Evolutionary conservation across 1,139 yeast species (phyloP).

Genomic region (Suhomyces ambrosiae): DNA sequence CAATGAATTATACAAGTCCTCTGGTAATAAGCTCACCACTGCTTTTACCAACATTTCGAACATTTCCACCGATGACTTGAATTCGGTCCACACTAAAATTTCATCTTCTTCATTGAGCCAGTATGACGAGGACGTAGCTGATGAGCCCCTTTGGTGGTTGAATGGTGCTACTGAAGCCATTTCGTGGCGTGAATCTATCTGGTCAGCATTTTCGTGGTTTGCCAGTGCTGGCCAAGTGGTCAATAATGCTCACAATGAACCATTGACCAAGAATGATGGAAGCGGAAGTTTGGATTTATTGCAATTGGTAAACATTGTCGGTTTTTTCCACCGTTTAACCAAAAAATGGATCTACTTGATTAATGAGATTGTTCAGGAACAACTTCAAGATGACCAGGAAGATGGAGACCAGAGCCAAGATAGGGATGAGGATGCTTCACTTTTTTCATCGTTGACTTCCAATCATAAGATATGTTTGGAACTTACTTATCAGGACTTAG

Average conservation of each 20-base stretch:
- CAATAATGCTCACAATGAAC: slow-evolving; percentile 4
- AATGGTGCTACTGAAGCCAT: slow-evolving; percentile 49
- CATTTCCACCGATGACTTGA: slow-evolving; percentile 23
- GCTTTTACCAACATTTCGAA: slow-evolving; percentile 17
- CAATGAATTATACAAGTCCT: slow-evolving; percentile 25
- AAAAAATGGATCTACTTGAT: slow-evolving; percentile 44
- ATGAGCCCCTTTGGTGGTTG: slow-evolving; percentile 50
- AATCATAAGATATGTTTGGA: slow-evolving; percentile 31
- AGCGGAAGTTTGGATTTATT: slow-evolving; percentile 13
- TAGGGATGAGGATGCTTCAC: slow-evolving; percentile 10
- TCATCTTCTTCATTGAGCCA: slow-evolving; percentile 15
- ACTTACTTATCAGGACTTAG: slow-evolving; percentile 56
- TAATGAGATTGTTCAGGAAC: slow-evolving; percentile 40
- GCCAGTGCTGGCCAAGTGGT: slow-evolving; percentile 76
- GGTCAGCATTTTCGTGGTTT: slow-evolving; percentile 82
- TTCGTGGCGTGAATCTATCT: slow-evolving; percentile 65
- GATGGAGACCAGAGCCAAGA: background rate
- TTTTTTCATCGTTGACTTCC: slow-evolving; percentile 12
- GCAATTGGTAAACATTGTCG: slow-evolving; percentile 45
- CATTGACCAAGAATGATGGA: slow-evolving; percentile 5
- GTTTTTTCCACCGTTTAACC: slow-evolving; percentile 58
- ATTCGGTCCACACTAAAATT: slow-evolving; percentile 24
- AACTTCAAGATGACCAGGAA: slow-evolving; percentile 20
- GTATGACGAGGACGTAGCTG: slow-evolving; percentile 17
- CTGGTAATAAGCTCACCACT: slow-evolving; percentile 3